phyloP scores from a whole-genome alignment of 2,329 filamentous ascomycete species.

The Xylaria polymorpha region DNA sequence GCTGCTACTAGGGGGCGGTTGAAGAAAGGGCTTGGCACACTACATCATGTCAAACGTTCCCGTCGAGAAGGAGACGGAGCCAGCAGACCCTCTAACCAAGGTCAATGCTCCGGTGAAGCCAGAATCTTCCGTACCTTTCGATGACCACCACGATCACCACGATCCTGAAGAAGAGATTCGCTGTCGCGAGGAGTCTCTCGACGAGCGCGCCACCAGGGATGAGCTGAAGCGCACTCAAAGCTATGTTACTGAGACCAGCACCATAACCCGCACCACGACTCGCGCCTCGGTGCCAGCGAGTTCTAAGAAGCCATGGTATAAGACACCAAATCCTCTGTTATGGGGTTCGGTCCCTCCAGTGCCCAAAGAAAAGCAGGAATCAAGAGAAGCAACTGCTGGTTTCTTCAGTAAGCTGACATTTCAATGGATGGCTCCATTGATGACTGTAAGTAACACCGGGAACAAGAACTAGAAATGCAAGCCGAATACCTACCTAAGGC shows the following conservation, averaged over 20 bases:
- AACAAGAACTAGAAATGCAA: neutral
- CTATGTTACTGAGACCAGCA: constrained; percentile 65
- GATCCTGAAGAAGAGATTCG: constrained; percentile 49
- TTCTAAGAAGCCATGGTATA: constrained; percentile 70
- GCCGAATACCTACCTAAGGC: neutral
- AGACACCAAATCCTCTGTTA: constrained; percentile 69
- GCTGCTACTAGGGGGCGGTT: constrained; percentile 6
- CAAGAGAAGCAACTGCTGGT: constrained; percentile 76
- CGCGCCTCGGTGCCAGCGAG: constrained; percentile 46
- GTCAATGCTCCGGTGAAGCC: constrained; percentile 39
- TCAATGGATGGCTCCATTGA: constrained; percentile 90
- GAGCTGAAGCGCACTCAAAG: constrained; percentile 60
- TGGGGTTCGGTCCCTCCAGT: constrained; percentile 69
- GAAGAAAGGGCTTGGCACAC: constrained; percentile 7
- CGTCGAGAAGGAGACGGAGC: constrained; percentile 45
- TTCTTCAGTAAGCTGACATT: constrained; percentile 84
- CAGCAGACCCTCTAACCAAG: constrained; percentile 43
- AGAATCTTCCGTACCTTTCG: constrained; percentile 39
- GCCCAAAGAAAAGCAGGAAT: constrained; percentile 64
- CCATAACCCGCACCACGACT: constrained; percentile 58
- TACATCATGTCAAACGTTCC: constrained; percentile 46
- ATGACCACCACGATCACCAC: constrained; percentile 39
- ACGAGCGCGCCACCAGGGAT: constrained; percentile 47
- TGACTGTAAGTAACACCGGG: constrained; percentile 68
- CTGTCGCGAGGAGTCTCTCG: constrained; percentile 43